phyloP scores from a whole-genome alignment of 495 filamentous ascomycete genomes.

The Penicillium atrosanguineum region DNA sequence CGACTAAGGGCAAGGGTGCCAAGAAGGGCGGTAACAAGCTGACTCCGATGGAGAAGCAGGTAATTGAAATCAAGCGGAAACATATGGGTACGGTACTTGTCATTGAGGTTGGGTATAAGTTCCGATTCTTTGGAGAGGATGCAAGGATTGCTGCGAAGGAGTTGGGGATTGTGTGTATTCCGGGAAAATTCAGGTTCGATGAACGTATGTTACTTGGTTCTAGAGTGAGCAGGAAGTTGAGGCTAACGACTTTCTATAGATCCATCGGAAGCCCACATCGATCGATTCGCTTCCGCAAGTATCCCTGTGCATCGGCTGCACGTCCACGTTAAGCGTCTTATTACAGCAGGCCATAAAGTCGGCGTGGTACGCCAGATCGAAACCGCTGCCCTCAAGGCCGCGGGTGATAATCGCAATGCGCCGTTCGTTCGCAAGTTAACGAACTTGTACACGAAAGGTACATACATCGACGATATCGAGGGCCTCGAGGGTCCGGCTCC shows the following conservation, averaged over 20 bases:
- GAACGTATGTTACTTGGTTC: slow-evolving; percentile 55
- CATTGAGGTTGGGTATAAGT: slow-evolving; percentile 97
- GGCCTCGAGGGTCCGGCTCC: slow-evolving; percentile 59
- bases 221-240: slow-evolving; percentile 14
- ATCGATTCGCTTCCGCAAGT: slow-evolving; percentile 92
- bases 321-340: slow-evolving; percentile 92
- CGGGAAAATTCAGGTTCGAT: slow-evolving; percentile 91
- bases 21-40: slow-evolving; percentile 74
- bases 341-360: slow-evolving; percentile 91
- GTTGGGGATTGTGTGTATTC: slow-evolving; percentile 93
- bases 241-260: slow-evolving; percentile 35
- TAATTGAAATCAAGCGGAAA: slow-evolving; percentile 89
- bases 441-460: slow-evolving; percentile 97
- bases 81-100: slow-evolving; percentile 87
- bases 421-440: slow-evolving; percentile 92
- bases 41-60: slow-evolving; percentile 91
- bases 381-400: slow-evolving; percentile 96
- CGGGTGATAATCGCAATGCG: slow-evolving; percentile 89
- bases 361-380: slow-evolving; percentile 96
- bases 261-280: slow-evolving; percentile 88
- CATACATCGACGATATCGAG: slow-evolving; percentile 93
- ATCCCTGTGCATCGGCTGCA: slow-evolving; percentile 89
- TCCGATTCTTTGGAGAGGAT: slow-evolving; percentile 97
- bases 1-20: slow-evolving; percentile 53
- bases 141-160: slow-evolving; percentile 86